Conservation (phyloP, 2,329 filamentous ascomycete species). For the Zymoseptoria brevis region DNA sequence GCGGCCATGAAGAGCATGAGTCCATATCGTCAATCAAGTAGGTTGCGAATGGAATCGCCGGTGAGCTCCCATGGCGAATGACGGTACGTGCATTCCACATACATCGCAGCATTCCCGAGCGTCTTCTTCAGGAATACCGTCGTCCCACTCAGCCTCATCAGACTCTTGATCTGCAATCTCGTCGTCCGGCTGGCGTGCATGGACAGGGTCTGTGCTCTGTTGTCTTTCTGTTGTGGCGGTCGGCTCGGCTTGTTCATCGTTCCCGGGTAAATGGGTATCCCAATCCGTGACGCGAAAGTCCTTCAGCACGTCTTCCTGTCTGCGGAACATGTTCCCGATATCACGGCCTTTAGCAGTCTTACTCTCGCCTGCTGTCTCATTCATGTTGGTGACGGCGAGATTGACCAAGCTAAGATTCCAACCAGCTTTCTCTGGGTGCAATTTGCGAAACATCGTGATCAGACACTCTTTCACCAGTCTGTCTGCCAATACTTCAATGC, state of each 20-base stretch:
- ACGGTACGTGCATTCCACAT: slow-evolving; percentile 49
- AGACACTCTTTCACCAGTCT: slow-evolving; percentile 62
- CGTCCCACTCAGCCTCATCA: slow-evolving; percentile 14
- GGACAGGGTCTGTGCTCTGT: neutral
- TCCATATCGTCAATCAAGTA: neutral
- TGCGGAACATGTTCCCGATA: slow-evolving; percentile 74
- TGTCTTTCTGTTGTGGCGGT: neutral
- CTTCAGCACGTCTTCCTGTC: slow-evolving; percentile 60
- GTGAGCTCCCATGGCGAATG: slow-evolving; percentile 54
- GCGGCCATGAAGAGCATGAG: neutral
- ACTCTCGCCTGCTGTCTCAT: slow-evolving; percentile 36
- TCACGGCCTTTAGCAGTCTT: slow-evolving; percentile 54
- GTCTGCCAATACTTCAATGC: slow-evolving; percentile 54
- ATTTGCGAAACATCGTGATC: slow-evolving; percentile 62
- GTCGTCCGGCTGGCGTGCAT: neutral
- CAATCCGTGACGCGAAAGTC: slow-evolving; percentile 55
- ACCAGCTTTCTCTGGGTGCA: slow-evolving; percentile 60
- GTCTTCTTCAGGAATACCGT: slow-evolving; percentile 14
- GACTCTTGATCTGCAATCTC: slow-evolving; percentile 7
- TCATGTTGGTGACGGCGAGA: slow-evolving; percentile 81
- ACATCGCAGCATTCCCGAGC: slow-evolving; percentile 33
- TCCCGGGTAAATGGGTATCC: slow-evolving; percentile 14
- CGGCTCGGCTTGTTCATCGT: neutral
- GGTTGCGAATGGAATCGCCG: slow-evolving; percentile 39
- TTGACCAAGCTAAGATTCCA: slow-evolving; percentile 84